Evolutionary conservation across 2,329 filamentous ascomycete species (phyloP).

Genomic region (Endothia cerciana): DNA sequence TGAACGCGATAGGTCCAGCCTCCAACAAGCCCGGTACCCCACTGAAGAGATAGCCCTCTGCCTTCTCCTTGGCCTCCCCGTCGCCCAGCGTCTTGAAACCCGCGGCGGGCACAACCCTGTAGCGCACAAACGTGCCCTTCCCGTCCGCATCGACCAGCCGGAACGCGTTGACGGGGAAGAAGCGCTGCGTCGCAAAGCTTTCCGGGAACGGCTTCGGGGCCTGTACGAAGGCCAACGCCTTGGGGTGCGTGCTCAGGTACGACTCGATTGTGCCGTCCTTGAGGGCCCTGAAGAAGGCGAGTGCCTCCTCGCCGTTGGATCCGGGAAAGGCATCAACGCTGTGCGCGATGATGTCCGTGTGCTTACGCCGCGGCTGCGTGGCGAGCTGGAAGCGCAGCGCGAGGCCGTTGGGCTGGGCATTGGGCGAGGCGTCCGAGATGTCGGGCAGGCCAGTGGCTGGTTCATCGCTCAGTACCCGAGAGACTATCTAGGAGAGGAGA

Average conservation of each 20-base stretch:
- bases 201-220: slow-evolving; percentile 53
- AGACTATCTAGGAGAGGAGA: too few species aligned
- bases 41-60: slow-evolving; percentile 51
- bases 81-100: slow-evolving; percentile 45
- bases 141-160: slow-evolving; percentile 46
- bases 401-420: slow-evolving; percentile 52
- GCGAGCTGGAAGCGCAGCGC: slow-evolving; percentile 52
- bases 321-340: slow-evolving; percentile 56
- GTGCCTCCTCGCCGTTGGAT: slow-evolving; percentile 55
- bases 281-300: slow-evolving; percentile 51
- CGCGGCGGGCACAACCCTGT: slow-evolving; percentile 50
- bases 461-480: too few species aligned
- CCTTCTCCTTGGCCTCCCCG: slow-evolving; percentile 43
- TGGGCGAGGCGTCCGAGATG: slow-evolving; percentile 52
- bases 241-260: slow-evolving; percentile 50
- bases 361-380: slow-evolving; percentile 43
- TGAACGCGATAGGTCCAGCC: slow-evolving; percentile 46
- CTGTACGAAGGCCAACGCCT: slow-evolving; percentile 51
- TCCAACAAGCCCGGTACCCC: slow-evolving; percentile 47
- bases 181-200: slow-evolving; percentile 53
- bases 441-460: slow-evolving; percentile 51
- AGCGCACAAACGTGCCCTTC: slow-evolving; percentile 51
- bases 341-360: slow-evolving; percentile 62
- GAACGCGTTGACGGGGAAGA: slow-evolving; percentile 54
- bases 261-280: slow-evolving; percentile 42